A percentile compares a stretch with the other conserved stretches of the same genome.
phyloP scores from a whole-genome alignment of 164 flowering plant genomes.

The Akebia trifoliata region DNA sequence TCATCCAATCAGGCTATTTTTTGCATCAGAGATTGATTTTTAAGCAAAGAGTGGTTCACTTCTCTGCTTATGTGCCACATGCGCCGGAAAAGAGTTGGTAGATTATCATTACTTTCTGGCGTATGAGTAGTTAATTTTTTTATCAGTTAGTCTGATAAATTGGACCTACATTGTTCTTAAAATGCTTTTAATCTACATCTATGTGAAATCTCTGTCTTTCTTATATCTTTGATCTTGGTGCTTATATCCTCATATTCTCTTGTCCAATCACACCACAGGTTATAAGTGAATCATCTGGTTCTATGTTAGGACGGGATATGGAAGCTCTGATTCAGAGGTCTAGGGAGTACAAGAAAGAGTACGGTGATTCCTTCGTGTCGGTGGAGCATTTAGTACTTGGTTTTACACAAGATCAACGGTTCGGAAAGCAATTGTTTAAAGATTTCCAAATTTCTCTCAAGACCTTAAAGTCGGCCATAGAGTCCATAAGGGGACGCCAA shows the following conservation, averaged over 20 bases:
- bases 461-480: constrained; percentile 59
- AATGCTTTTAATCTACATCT: background rate
- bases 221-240: background rate
- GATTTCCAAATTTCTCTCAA: constrained; percentile 67
- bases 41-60: no score
- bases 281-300: constrained; percentile 77
- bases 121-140: no score
- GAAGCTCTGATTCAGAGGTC: constrained; percentile 82
- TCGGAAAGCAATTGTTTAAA: constrained; percentile 82
- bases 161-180: background rate
- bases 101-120: no score
- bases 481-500: constrained; percentile 82
- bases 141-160: no score
- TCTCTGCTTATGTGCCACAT: no score
- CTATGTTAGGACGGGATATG: constrained; percentile 91
- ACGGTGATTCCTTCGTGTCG: constrained; percentile 83
- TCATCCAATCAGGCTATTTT: no score
- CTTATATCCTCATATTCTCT: background rate
- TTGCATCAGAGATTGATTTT: no score
- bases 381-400: constrained; percentile 95
- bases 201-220: background rate
- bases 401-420: constrained; percentile 66
- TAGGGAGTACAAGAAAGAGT: constrained; percentile 81
- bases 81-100: no score
- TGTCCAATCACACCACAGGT: constrained; percentile 44